phyloP scores from a whole-genome alignment of 768 basidiomycete species.

The Termitomyces sp. region DNA sequence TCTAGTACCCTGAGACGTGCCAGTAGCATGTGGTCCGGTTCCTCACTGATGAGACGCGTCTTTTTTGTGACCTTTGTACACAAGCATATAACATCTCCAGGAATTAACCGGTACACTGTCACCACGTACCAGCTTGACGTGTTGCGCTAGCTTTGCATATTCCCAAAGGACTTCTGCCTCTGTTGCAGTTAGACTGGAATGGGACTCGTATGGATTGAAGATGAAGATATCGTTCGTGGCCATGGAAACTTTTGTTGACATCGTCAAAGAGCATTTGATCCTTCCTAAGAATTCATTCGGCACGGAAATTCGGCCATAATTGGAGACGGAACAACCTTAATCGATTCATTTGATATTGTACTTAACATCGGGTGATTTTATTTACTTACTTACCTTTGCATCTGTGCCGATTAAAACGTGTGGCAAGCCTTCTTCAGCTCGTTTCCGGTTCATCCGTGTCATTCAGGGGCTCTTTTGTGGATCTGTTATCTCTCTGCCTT shows the following conservation, averaged over 20 bases:
- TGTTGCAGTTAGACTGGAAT: slow-evolving; percentile 57
- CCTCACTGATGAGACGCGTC: slow-evolving; percentile 65
- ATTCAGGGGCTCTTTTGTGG: background rate
- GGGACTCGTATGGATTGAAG: slow-evolving; percentile 67
- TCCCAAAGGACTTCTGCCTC: slow-evolving; percentile 89
- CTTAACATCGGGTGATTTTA: too few species aligned
- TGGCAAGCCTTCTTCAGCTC: background rate
- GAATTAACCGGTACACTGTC: background rate
- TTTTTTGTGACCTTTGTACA: slow-evolving; percentile 49
- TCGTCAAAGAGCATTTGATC: background rate
- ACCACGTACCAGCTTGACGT: slow-evolving; percentile 65
- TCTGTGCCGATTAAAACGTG: too few species aligned
- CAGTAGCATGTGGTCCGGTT: slow-evolving; percentile 75
- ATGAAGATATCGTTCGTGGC: slow-evolving; percentile 38
- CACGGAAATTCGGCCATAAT: too few species aligned
- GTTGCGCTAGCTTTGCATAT: slow-evolving; percentile 81
- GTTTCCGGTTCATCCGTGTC: background rate
- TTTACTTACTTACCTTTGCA: too few species aligned
- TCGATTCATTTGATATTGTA: too few species aligned
- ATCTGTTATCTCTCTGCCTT: slow-evolving; percentile 10
- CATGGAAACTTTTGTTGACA: slow-evolving; percentile 18
- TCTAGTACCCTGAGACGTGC: slow-evolving; percentile 76
- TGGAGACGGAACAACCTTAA: background rate
- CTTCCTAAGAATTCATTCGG: background rate
- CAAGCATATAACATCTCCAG: background rate